phyloP scores from a whole-genome alignment of 345 rosid genomes.

The Eucalyptus caleyi region DNA sequence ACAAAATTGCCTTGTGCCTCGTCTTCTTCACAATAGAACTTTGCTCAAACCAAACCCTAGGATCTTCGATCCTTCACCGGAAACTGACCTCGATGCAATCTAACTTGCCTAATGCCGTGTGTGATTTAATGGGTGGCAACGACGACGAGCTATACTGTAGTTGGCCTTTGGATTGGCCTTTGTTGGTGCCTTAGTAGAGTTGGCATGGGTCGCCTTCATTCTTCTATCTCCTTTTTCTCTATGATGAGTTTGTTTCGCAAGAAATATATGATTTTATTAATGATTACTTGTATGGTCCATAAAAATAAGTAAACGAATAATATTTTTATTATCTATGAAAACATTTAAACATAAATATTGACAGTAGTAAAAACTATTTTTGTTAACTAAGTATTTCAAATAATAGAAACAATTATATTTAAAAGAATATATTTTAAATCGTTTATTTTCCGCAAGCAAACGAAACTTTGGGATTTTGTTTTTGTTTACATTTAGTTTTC shows the following conservation, averaged over 20 bases:
- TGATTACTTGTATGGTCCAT: too few relatives aligned
- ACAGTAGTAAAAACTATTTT: neutral
- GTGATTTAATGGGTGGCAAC: accelerated
- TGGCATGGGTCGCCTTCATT: accelerated
- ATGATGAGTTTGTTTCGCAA: accelerated
- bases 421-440: accelerated
- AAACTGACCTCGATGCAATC: accelerated
- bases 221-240: accelerated
- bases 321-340: neutral
- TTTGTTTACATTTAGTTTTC: neutral
- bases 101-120: neutral
- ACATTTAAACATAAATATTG: too few relatives aligned
- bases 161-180: accelerated
- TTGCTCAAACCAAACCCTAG: neutral
- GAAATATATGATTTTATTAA: too few relatives aligned
- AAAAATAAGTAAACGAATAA: too few relatives aligned
- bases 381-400: neutral
- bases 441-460: accelerated
- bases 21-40: accelerated
- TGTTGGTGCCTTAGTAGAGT: neutral
- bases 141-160: accelerated
- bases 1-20: neutral
- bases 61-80: neutral
- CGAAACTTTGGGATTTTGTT: accelerated
- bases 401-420: accelerated